Evolutionary conservation across 371 early-diverging fungal species (phyloP), one percentile per base, ranked within the genome.

Genomic region (Mucor lusitanicus): DNA sequence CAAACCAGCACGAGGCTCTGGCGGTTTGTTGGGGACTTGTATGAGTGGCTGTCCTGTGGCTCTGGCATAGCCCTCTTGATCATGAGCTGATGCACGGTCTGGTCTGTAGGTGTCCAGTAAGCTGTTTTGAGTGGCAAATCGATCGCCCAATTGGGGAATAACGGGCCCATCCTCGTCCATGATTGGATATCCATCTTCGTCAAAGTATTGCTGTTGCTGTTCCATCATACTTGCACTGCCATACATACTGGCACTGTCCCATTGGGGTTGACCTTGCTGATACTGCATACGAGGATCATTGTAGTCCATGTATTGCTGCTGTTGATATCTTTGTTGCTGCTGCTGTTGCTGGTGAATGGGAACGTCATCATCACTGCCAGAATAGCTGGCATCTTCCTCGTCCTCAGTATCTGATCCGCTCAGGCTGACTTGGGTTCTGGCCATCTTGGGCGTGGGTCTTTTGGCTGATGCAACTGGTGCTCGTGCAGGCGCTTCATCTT

Each of bases 11-110:
- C 76, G 76, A 28, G 81, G 81, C 59, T 76, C 74, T 19, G 73
- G 66, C 2, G 73, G 77, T 55, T 80, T 83, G 48, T 70, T 71
- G 3, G 78, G 77, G 2, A 81, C 61, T 40, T 78, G 73, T 9
- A 83, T 76, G 7, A 83, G 56, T 6, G 84, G 81, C 21, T 83
- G 84, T 4, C 84, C 84, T 3, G 80, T 69, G 13, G 71, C 78
- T 62, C 72, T 57, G 12, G 84, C 84, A 62, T 76, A 80, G 7
- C 75, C 82, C 32, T 75, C 71, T 67, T 79, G 79, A 21, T 82
- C 82, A 53, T 72, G 73, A 19, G 77, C 77, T 28, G 79, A 73
- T 12, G 76, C 69, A 30, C 64, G 75, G 35, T 79, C 79, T 4
- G 73, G 68, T 27, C 75, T 67, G 19, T 69, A 79, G 17, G 74